A percentile compares a stretch with the other conserved stretches of the same genome.
These are phyloP conservation scores for Murraya paniculata DNA, from an alignment of 345 rosid species.

Conservation along the genomic window DNA sequence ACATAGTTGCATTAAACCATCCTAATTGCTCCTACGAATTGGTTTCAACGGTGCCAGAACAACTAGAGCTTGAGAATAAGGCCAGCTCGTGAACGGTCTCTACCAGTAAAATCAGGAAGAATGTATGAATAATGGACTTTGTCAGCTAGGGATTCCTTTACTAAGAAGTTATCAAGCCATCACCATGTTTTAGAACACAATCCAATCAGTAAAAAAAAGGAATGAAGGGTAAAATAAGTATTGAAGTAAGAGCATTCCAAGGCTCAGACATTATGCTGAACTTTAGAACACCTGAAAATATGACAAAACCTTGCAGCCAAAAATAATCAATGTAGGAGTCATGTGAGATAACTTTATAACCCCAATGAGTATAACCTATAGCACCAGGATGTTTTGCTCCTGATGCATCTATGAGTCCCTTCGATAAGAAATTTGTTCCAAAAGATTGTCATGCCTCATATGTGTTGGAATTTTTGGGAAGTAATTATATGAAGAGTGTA, in stretches of 20 bases:
- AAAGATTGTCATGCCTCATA: conserved; percentile 84
- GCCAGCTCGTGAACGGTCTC: conserved; percentile 90
- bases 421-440: conserved; percentile 63
- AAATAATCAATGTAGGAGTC: not conserved
- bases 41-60: not conserved
- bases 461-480: too few relatives aligned
- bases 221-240: not conserved
- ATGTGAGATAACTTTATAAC: too few relatives aligned
- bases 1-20: not conserved
- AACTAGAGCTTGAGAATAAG: conserved; percentile 61
- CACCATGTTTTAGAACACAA: conserved; percentile 53
- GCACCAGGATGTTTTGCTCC: too few relatives aligned
- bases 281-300: not conserved
- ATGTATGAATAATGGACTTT: conserved; percentile 81
- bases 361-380: too few relatives aligned
- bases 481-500: too few relatives aligned
- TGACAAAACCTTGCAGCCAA: not conserved
- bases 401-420: conserved; percentile 43
- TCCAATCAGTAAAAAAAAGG: not conserved
- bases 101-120: conserved; percentile 74
- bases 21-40: conserved; percentile 3
- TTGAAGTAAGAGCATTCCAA: not conserved
- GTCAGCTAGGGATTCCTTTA: conserved; percentile 67
- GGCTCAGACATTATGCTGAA: not conserved
- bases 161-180: conserved; percentile 93